A percentile compares a stretch with the other conserved stretches of the same genome.
phyloP scores from a whole-genome alignment of 1,284 basidiomycete genomes.

The Porphyrellus sp. region DNA sequence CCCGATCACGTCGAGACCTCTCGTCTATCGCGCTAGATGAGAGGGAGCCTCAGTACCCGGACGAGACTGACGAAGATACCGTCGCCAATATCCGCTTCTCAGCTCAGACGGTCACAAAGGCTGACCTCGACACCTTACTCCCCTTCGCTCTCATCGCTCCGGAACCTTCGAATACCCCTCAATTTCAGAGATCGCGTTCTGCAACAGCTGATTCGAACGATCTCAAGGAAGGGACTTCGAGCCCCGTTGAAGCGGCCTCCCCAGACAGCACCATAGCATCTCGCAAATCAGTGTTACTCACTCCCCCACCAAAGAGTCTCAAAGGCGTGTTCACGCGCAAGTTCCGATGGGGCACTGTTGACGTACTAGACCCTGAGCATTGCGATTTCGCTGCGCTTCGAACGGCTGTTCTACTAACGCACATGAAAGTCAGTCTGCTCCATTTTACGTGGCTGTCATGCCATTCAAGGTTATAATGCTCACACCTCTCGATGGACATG shows the following conservation, averaged over 20 bases:
- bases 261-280: slow-evolving; percentile 20
- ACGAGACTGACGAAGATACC: slow-evolving; percentile 58
- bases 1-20: slow-evolving; percentile 65
- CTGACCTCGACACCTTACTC: slow-evolving; percentile 52
- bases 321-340: slow-evolving; percentile 69
- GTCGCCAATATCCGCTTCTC: slow-evolving; percentile 75
- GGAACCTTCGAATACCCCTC: slow-evolving; percentile 46
- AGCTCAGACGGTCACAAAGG: slow-evolving; percentile 57
- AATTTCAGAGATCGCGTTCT: slow-evolving; percentile 29
- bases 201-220: slow-evolving; percentile 23
- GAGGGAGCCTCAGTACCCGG: slow-evolving; percentile 45
- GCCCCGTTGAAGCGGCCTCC: slow-evolving; percentile 20
- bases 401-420: slow-evolving; percentile 73
- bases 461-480: slow-evolving; percentile 16
- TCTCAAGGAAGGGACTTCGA: slow-evolving; percentile 15
- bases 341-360: slow-evolving; percentile 80
- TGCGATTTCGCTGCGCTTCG: slow-evolving; percentile 81
- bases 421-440: slow-evolving; percentile 61
- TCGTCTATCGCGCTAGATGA: slow-evolving; percentile 51
- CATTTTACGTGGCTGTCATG: slow-evolving; percentile 12
- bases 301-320: slow-evolving; percentile 59
- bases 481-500: slow-evolving; percentile 30
- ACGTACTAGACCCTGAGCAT: slow-evolving; percentile 77
- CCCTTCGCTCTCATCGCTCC: slow-evolving; percentile 79
- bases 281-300: slow-evolving; percentile 44